Conservation (phyloP, 1,139 yeast species). For the Hyphopichia pseudoburtonii region DNA sequence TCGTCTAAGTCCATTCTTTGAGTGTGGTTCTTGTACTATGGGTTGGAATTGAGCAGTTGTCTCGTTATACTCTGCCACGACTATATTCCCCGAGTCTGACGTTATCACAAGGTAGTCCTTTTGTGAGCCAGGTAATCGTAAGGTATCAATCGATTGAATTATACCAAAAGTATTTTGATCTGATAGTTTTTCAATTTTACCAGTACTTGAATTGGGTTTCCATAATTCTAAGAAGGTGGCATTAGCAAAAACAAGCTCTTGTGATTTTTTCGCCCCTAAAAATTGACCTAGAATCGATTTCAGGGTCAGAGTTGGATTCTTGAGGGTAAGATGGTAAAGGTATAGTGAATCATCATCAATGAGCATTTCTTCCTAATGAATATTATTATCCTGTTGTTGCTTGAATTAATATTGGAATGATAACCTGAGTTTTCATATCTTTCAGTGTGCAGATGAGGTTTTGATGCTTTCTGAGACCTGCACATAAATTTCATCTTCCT, state of each 20-base stretch:
- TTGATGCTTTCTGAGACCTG: too few species aligned
- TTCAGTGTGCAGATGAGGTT: too few species aligned
- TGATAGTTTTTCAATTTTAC: slow-evolving; percentile 46
- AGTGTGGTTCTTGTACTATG: slow-evolving; percentile 63
- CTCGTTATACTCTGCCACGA: slow-evolving; percentile 52
- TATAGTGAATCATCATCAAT: slow-evolving; percentile 38
- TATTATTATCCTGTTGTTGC: too few species aligned
- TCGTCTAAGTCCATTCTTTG: slow-evolving; percentile 74
- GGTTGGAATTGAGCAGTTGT: slow-evolving; percentile 43
- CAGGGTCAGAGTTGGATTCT: slow-evolving; percentile 52
- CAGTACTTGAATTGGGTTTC: slow-evolving; percentile 53
- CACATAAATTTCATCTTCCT: too few species aligned
- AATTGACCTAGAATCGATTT: slow-evolving; percentile 69
- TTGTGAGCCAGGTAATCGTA: slow-evolving; percentile 52
- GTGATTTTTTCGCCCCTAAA: slow-evolving; percentile 53
- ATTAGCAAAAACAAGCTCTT: slow-evolving; percentile 63
- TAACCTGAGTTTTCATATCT: too few species aligned
- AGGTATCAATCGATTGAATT: slow-evolving; percentile 51
- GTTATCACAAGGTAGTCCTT: slow-evolving; percentile 66
- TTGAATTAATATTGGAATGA: too few species aligned
- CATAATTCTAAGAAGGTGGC: slow-evolving; percentile 54
- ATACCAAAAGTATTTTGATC: slow-evolving; percentile 58
- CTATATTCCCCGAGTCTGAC: slow-evolving; percentile 78
- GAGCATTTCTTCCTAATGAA: too few species aligned
- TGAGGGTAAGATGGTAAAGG: slow-evolving; percentile 69